Base-by-base conservation (phyloP, 225 moss, liverwort and hornwort genomes). In the Sphagnum contortum region DNA sequence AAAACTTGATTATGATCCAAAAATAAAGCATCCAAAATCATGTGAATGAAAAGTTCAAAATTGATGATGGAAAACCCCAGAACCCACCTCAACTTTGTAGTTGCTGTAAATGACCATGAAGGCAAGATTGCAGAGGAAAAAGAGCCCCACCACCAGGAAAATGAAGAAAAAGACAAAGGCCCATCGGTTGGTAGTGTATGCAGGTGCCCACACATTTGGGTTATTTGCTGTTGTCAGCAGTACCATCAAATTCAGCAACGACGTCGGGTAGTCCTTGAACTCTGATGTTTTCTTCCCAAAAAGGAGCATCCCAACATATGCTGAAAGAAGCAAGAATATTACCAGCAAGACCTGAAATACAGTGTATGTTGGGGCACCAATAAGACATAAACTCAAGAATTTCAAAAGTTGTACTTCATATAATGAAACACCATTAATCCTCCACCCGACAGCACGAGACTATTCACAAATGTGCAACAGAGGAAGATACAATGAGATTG, bases 51-150 rank as follows among this genome's bases (percentile, higher is more conserved):
- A 29, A 29, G n/a, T 29, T 29, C 29, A 0, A 29, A 29, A 29
- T 29, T 29, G 29, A 29, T 29, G 29, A 29, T 29, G 29, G 29
- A 29, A 29, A 29, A 29, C 29, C 29, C 29, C 29, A 29, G 29
- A 29, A 29, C 29, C 29, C 29, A 94, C 94, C 94, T 94, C 91
- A 71, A 78, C 82, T 79, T 89, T 94, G 71, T 91, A 94, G 76
- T 82, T 91, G 79, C 91, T 91, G 82, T 91, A 94, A 71, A 91
- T 84, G 48, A 94, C 86, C 71, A 91, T 87, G 64, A 94, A 91
- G 53, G 87, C 87, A 75, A 94, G 75, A 64, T 94, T 94, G 89
- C 89, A 91, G 81, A 94, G 66, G 73, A 94, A 94, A 56, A 89
- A 94, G 50, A 94, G 77, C 53, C 94, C 94, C 68, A 86, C 65